Conservation (phyloP, 352 stramenopile genomes). For the Pythium dissimile region DNA sequence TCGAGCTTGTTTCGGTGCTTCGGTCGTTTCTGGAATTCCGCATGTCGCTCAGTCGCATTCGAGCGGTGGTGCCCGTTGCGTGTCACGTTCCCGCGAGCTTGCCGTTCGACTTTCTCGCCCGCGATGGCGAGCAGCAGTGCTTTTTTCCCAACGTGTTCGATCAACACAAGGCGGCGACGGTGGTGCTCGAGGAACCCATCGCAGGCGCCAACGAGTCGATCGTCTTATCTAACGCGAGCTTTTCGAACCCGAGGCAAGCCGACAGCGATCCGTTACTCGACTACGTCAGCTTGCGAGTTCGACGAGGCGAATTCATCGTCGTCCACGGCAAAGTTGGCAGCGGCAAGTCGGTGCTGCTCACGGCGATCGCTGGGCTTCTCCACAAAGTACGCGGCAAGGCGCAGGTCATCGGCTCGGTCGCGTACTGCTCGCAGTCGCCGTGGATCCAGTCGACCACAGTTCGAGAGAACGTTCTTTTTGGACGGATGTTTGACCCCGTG, state of each 20-base stretch:
- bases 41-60: constrained; percentile 31
- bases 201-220: constrained; percentile 21
- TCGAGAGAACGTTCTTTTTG: constrained; percentile 97
- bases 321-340: constrained; percentile 54
- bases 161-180: not conserved
- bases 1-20: constrained; percentile 12
- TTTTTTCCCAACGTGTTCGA: not conserved
- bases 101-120: constrained; percentile 15
- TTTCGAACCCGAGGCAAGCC: constrained; percentile 24
- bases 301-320: constrained; percentile 48
- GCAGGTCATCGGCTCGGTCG: constrained; percentile 37
- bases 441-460: constrained; percentile 97
- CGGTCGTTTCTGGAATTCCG: constrained; percentile 22
- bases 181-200: not conserved
- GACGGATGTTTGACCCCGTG: constrained; percentile 56
- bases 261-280: constrained; percentile 30
- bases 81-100: not conserved
- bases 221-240: constrained; percentile 41
- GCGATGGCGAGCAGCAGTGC: constrained; percentile 1
- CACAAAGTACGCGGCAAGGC: constrained; percentile 36
- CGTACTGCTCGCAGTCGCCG: constrained; percentile 89
- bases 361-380: constrained; percentile 45
- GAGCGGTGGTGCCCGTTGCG: constrained; percentile 15
- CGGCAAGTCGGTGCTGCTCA: constrained; percentile 62
- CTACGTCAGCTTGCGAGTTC: constrained; percentile 46